Conservation (phyloP, 1,284 basidiomycete genomes). For the Cryptococcus maquisensis region DNA sequence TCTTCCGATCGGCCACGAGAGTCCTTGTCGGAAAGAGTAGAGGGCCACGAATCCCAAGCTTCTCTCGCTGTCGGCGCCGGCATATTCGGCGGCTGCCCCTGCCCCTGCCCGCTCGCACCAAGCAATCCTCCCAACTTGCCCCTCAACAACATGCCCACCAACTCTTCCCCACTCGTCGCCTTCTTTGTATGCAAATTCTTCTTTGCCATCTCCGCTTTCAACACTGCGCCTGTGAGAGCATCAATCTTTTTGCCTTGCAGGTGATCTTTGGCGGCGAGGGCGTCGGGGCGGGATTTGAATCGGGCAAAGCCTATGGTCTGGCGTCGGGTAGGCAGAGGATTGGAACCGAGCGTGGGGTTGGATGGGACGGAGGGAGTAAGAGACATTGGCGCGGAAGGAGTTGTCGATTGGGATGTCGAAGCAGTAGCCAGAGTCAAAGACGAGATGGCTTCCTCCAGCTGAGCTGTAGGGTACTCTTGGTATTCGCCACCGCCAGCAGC, state of each 20-base stretch:
- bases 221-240: slow-evolving; percentile 84
- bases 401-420: slow-evolving; percentile 39
- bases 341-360: slow-evolving; percentile 27
- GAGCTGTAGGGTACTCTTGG: slow-evolving; percentile 12
- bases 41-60: slow-evolving; percentile 36
- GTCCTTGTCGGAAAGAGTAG: slow-evolving; percentile 7
- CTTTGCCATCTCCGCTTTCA: slow-evolving; percentile 99
- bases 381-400: slow-evolving; percentile 44
- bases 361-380: slow-evolving; percentile 53
- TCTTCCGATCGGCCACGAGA: neutral
- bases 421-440: slow-evolving; percentile 36
- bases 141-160: slow-evolving; percentile 39
- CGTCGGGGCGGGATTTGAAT: slow-evolving; percentile 82
- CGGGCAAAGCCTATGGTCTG: slow-evolving; percentile 99
- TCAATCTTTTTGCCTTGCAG: slow-evolving; percentile 90
- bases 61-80: slow-evolving; percentile 13
- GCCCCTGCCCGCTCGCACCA: neutral
- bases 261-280: slow-evolving; percentile 79
- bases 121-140: slow-evolving; percentile 33
- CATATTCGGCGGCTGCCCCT: neutral
- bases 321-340: slow-evolving; percentile 48
- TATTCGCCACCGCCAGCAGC: slow-evolving; percentile 12
- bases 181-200: slow-evolving; percentile 96
- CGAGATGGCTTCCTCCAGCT: slow-evolving; percentile 39
- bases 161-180: slow-evolving; percentile 56